A percentile compares a stretch with the other conserved stretches of the same genome.
These are phyloP conservation scores for Garcia nutans DNA, from an alignment of 345 rosid genomes.

Conservation along the genomic window DNA sequence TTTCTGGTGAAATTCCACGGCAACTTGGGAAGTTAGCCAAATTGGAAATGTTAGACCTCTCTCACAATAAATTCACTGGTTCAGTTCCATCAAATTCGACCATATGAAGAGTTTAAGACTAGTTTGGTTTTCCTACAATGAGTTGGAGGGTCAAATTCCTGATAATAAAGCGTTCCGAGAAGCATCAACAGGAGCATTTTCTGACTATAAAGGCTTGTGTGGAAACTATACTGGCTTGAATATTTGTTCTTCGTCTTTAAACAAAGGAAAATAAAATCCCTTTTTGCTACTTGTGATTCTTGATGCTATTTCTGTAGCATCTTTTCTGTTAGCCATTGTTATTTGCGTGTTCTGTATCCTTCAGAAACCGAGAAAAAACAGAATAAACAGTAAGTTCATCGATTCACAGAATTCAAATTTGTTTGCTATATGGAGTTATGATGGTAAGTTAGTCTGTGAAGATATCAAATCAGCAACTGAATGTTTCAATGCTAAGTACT, in stretches of 20 bases:
- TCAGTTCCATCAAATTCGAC: slow-evolving; percentile 23
- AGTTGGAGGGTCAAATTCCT: slow-evolving; percentile 29
- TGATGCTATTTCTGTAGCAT: slow-evolving; percentile 7
- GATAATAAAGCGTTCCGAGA: slow-evolving; percentile 9
- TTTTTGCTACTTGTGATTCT: not conserved
- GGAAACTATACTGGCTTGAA: slow-evolving; percentile 12
- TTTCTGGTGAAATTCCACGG: slow-evolving; percentile 25
- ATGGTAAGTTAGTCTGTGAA: slow-evolving; percentile 13
- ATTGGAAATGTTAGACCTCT: slow-evolving; percentile 21
- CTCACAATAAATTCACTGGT: slow-evolving; percentile 27
- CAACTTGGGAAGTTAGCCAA: slow-evolving; percentile 19
- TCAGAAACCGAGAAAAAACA: not conserved
- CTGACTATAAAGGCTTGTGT: slow-evolving; percentile 19
- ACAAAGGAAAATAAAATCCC: not conserved
- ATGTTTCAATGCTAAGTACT: slow-evolving; percentile 15
- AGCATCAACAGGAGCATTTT: slow-evolving; percentile 17
- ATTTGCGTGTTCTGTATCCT: not conserved
- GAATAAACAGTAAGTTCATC: not conserved
- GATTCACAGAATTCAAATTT: slow-evolving; percentile 3
- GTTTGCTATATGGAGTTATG: slow-evolving; percentile 12
- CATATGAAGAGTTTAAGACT: slow-evolving; percentile 9
- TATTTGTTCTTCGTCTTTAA: not conserved
- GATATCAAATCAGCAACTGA: slow-evolving; percentile 13
- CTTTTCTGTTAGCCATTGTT: not conserved
- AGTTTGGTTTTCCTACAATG: slow-evolving; percentile 23